Evolutionary conservation across 192 early-diverging fungal species (phyloP).

Genomic region (Tieghemiomyces parasiticus): DNA sequence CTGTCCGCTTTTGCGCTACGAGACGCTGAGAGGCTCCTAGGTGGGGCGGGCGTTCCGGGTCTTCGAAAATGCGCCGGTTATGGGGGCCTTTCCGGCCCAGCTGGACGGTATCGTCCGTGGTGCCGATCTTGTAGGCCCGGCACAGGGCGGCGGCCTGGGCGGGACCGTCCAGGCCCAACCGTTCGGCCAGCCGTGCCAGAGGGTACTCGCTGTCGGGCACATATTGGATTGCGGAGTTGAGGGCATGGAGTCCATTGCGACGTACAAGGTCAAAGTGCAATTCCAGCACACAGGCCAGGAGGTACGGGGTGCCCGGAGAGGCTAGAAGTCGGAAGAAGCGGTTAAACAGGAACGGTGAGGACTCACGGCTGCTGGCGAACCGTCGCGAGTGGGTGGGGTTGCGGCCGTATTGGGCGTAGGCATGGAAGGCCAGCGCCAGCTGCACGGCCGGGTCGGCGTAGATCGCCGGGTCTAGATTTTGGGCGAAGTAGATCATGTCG

Average conservation of each 20-base stretch:
- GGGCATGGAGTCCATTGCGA: slow-evolving; percentile 50
- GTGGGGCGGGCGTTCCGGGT: no score
- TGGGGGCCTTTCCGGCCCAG: slow-evolving; percentile 20
- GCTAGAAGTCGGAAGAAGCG: slow-evolving; percentile 57
- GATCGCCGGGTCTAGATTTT: slow-evolving; percentile 35
- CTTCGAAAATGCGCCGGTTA: slow-evolving; percentile 17
- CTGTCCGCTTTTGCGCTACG: no score
- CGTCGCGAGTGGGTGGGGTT: slow-evolving; percentile 27
- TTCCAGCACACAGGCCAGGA: slow-evolving; percentile 68
- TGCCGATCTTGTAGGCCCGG: slow-evolving; percentile 14
- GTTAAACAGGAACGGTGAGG: slow-evolving; percentile 44
- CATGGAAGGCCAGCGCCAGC: slow-evolving; percentile 49
- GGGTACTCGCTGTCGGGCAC: slow-evolving; percentile 28
- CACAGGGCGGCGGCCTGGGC: slow-evolving; percentile 30
- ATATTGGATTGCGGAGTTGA: slow-evolving; percentile 46
- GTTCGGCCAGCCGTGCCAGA: slow-evolving; percentile 27
- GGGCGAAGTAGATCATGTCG: slow-evolving; percentile 51
- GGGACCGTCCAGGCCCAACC: slow-evolving; percentile 43
- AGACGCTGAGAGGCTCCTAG: no score
- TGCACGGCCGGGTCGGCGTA: slow-evolving; percentile 48
- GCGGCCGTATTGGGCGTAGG: slow-evolving; percentile 30
- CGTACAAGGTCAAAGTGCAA: slow-evolving; percentile 59
- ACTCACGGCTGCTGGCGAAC: slow-evolving; percentile 32
- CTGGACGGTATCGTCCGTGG: slow-evolving; percentile 16
- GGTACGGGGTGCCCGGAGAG: slow-evolving; percentile 38